A percentile compares a stretch with the other conserved stretches of the same genome.
phyloP scores from a whole-genome alignment of 441 rosid species.

The Manihot esculenta region DNA sequence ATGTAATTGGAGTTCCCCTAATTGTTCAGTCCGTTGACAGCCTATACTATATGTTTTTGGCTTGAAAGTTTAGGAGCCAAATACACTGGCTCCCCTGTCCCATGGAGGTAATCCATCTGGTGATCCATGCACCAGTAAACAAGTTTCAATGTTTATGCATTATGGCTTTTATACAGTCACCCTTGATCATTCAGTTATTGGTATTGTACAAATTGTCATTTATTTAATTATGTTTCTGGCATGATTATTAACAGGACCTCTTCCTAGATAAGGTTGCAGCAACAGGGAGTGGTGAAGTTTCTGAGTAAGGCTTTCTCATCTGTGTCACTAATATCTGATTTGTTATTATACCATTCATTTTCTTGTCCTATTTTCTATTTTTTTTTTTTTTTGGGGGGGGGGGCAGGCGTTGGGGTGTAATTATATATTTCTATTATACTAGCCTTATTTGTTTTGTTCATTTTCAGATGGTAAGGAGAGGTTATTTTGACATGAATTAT shows the following conservation, averaged over 20 bases:
- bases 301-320: conserved; percentile 45
- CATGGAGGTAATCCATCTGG: neutral
- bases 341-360: too few relatives aligned
- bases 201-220: neutral
- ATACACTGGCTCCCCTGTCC: neutral
- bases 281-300: conserved; percentile 41
- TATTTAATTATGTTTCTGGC: conserved; percentile 13
- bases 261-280: conserved; percentile 57
- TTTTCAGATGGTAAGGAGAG: neutral
- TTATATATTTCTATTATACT: neutral
- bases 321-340: neutral
- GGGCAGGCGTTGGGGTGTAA: neutral
- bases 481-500: too few relatives aligned
- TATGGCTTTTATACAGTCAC: neutral
- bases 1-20: too few relatives aligned
- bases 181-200: neutral
- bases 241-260: conserved; percentile 57
- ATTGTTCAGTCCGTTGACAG: neutral
- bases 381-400: neutral
- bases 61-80: neutral
- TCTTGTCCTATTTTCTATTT: neutral
- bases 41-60: neutral
- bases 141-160: neutral
- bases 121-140: neutral
- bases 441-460: neutral